Base-by-base conservation (phyloP, 2,329 filamentous ascomycete genomes). In the Neoarthrinium moseri region DNA sequence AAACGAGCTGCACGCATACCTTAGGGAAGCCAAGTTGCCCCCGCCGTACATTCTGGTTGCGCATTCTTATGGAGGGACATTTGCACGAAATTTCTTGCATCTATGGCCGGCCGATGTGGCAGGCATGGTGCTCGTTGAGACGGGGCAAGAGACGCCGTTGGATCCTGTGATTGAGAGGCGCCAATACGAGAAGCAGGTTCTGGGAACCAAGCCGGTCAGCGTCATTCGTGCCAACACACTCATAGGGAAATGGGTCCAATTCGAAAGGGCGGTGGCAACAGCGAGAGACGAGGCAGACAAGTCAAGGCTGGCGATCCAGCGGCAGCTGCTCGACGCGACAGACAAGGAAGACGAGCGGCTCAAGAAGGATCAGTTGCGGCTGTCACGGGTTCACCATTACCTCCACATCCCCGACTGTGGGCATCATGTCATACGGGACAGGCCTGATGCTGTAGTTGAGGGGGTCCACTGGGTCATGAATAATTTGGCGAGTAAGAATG, bases 1-100 rank as follows among this genome's bases (percentile, higher is more conserved):
- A 4, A 42, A 41, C n/a, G 43, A 52, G 18, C 46, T 62, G 40
- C 41, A 49, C 26, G 42, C 42, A 7, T 54, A 54, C 21, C 39
- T 61, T 20, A 32, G 7, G 27, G 30, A n/a, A 18, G 22, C 45
- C 18, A 13, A 29, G 2, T 33, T 58, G 1, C 12, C 13, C 4
- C 53, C 53, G 0, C 57, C 56, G n/a, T 62, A 56, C 27, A 42
- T 61, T 4, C 53, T 61, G 2, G 41, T 62, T 8, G 60, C 56
- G 18, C 59, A 61, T 41, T 62, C 60, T n/a, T 61, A 61, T 26
- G 60, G 60, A 10, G 60, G 60, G 12, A 50, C 58, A 10, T 62
- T 62, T 37, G 58, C 57, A 20, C 51, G 60, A 17, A 41, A 43
- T n/a, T 61, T 62, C 27, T 11, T 61, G 4, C 51, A 57, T 13